A percentile compares a stretch with the other conserved stretches of the same genome.
These are phyloP conservation scores for Suhomyces bribrorum DNA, from an alignment of 1,139 yeast species.

Conservation along the genomic window DNA sequence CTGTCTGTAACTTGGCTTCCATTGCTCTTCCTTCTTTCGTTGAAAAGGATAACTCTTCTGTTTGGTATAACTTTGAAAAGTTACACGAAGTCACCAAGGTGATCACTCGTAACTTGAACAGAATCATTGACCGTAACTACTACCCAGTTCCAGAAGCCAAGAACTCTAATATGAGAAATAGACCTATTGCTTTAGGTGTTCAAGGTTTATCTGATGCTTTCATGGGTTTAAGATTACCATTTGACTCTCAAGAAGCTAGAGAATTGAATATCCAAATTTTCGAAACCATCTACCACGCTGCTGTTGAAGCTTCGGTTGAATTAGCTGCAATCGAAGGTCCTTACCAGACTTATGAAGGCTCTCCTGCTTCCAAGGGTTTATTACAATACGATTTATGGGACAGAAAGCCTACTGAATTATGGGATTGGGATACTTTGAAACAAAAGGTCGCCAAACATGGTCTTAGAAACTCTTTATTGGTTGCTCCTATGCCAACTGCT, in stretches of 20 bases:
- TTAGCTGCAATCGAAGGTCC: constrained; percentile 51
- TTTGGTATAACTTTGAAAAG: constrained; percentile 54
- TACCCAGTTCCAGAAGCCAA: constrained; percentile 59
- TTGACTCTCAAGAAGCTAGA: constrained; percentile 58
- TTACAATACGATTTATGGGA: constrained; percentile 62
- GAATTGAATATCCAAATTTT: constrained; percentile 58
- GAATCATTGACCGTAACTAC: constrained; percentile 56
- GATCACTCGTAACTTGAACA: constrained; percentile 55
- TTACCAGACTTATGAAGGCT: constrained; percentile 52
- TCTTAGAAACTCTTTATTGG: constrained; percentile 75
- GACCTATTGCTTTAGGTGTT: constrained; percentile 65
- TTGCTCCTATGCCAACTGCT: constrained; percentile 96
- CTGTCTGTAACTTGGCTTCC: constrained; percentile 89
- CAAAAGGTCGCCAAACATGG: constrained; percentile 62
- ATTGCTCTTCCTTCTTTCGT: constrained; percentile 77
- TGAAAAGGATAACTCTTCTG: constrained; percentile 37
- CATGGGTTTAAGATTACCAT: constrained; percentile 56
- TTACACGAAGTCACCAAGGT: constrained; percentile 57
- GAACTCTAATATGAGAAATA: constrained; percentile 53
- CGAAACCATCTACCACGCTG: constrained; percentile 62
- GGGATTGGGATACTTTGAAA: constrained; percentile 75
- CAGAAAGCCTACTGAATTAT: constrained; percentile 56
- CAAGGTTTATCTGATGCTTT: constrained; percentile 65
- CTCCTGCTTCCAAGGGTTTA: constrained; percentile 60
- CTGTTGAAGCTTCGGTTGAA: constrained; percentile 57